Conservation (phyloP, 768 basidiomycete genomes). For the Tricholomella constricta region DNA sequence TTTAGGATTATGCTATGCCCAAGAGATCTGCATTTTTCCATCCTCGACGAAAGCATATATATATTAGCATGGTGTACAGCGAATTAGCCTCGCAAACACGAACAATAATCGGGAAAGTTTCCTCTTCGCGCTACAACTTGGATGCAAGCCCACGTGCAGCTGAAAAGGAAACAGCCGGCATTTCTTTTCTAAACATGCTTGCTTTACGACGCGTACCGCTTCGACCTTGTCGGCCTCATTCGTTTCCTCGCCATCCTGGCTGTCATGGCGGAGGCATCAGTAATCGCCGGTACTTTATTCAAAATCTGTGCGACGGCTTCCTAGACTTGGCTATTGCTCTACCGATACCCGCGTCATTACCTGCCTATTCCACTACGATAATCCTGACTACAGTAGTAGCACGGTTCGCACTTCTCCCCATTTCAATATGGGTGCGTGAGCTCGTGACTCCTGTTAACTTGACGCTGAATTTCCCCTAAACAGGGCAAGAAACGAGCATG, state of each 20-base stretch:
- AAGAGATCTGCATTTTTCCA: slow-evolving; percentile 38
- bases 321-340: slow-evolving; percentile 75
- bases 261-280: slow-evolving; percentile 10
- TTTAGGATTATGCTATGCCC: slow-evolving; percentile 35
- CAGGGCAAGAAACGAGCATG: slow-evolving; percentile 65
- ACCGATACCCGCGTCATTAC: slow-evolving; percentile 68
- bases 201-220: slow-evolving; percentile 32
- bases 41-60: slow-evolving; percentile 32
- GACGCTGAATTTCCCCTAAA: slow-evolving; percentile 7
- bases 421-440: slow-evolving; percentile 72
- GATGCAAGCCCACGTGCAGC: slow-evolving; percentile 18
- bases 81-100: slow-evolving; percentile 1
- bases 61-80: slow-evolving; percentile 20
- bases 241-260: slow-evolving; percentile 11
- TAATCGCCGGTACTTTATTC: slow-evolving; percentile 38
- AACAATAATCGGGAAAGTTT: neutral
- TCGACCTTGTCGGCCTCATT: slow-evolving; percentile 21
- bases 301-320: slow-evolving; percentile 61
- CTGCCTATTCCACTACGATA: slow-evolving; percentile 75
- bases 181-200: slow-evolving; percentile 28
- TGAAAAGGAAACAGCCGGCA: slow-evolving; percentile 8
- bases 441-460: neutral
- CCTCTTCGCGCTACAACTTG: neutral
- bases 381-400: slow-evolving; percentile 65
- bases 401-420: slow-evolving; percentile 65